Percentiles rank a stretch among this genome's conserved stretches.
These are phyloP conservation scores for Boletus semigastroideus DNA, from an alignment of 1,284 basidiomycete genomes.

Conservation along the genomic window DNA sequence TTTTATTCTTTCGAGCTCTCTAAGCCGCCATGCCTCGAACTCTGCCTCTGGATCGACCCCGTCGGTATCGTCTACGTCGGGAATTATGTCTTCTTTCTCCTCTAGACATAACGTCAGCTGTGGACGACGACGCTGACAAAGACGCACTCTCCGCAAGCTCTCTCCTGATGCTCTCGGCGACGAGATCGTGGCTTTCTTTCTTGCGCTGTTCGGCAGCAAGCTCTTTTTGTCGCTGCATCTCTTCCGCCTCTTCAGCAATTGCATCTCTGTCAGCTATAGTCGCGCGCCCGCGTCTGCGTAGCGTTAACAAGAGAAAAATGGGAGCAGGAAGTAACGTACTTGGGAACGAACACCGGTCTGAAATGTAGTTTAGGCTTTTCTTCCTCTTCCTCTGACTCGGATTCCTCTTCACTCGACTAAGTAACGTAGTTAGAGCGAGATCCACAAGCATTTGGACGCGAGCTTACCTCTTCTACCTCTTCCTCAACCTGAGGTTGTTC, in stretches of 20 bases:
- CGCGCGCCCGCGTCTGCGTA: conserved; percentile 63
- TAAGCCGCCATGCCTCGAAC: conserved; percentile 94
- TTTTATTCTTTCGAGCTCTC: conserved; percentile 90
- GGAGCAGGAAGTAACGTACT: conserved; percentile 45
- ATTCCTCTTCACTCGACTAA: conserved; percentile 77
- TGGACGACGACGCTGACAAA: not conserved
- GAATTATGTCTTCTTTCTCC: conserved; percentile 79
- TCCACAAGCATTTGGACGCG: not conserved
- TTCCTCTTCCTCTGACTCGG: conserved; percentile 70
- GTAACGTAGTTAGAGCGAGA: conserved; percentile 15
- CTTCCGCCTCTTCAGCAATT: conserved; percentile 67
- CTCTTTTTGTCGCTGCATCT: conserved; percentile 61
- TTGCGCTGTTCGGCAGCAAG: conserved; percentile 70
- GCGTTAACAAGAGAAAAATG: conserved; percentile 3
- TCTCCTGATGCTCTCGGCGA: conserved; percentile 83
- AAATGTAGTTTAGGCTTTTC: conserved; percentile 66
- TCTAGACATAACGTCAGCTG: conserved; percentile 45
- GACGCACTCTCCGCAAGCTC: conserved; percentile 79
- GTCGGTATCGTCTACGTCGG: conserved; percentile 95
- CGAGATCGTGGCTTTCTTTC: conserved; percentile 81
- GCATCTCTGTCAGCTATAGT: conserved; percentile 68
- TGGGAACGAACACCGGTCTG: conserved; percentile 88
- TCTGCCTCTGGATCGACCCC: conserved; percentile 88
- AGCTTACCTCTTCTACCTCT: conserved; percentile 41
- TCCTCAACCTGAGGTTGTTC: conserved; percentile 35